Evolutionary conservation across 345 rosid genomes (phyloP), one percentile per base, ranked within the genome.

Genomic region (Luvunga scandens): DNA sequence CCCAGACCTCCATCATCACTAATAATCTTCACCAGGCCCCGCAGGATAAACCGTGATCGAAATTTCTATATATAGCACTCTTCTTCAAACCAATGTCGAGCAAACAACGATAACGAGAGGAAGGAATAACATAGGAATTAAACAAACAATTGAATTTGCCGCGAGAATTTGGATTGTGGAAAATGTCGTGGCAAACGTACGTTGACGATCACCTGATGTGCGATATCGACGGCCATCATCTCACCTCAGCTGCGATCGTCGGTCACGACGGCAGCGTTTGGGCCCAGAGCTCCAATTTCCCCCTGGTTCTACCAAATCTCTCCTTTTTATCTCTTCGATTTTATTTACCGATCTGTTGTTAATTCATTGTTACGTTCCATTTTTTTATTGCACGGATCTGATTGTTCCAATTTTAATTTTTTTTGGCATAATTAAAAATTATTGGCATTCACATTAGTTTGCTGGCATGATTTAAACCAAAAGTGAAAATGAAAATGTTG

Each of bases 101-200:
- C 53, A 31, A 68, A 33, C 31, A n/a, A 71, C 27, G 22, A 25
- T 18, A 60, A 50, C 59, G 53, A 55, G 36, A 2, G 6, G 13
- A 38, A 2, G 4, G 1, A 36, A 45, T 45, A 45, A 13, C 50
- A 45, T 12, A 45, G 50, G 50, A 45, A 13, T 13, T 45, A 45
- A 45, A 45, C 1, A 73, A 5, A 2, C 12, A 61, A 39, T 57
- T 24, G 14, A 42, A 50, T 53, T 9, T 7, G 9, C 14, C 36
- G 66, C 21, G 56, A n/a, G 60, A 30, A 50, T 48, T 69, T 48
- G 4, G 73, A 50, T 50, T 7, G 13, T 36, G 21, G 42, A 83
- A 34, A 77, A 87, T 87, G 90, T 87, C 88, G 84, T 87, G 90
- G 90, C 89, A 87, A 66, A 75, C 87, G 22, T 84, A 87, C 73